These are phyloP conservation scores for Candida labiduridarum DNA, from an alignment of 1,139 yeast species.

Conservation along the genomic window DNA sequence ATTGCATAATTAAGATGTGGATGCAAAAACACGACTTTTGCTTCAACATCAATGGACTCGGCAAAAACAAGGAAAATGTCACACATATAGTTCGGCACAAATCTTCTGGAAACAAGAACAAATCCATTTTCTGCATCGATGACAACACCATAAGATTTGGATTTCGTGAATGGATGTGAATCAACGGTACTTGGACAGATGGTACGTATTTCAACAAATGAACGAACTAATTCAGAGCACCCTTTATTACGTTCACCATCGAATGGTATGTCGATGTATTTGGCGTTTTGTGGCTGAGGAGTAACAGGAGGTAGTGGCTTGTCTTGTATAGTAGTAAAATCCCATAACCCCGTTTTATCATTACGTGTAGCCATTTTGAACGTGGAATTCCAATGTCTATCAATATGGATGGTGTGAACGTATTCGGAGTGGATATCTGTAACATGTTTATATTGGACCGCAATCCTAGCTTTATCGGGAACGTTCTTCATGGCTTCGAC, in stretches of 20 bases:
- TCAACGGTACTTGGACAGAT: conserved; percentile 72
- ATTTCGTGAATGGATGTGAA: conserved; percentile 65
- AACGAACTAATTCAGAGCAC: conserved; percentile 52
- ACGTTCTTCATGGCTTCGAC: conserved; percentile 75
- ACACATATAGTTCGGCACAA: conserved; percentile 83
- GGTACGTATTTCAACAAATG: conserved; percentile 70
- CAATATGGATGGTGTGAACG: conserved; percentile 66
- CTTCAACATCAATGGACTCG: conserved; percentile 82
- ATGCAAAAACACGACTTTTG: conserved; percentile 78
- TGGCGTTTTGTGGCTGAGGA: conserved; percentile 59
- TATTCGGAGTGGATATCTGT: conserved; percentile 78
- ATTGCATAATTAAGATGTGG: conserved; percentile 89
- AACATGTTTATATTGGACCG: conserved; percentile 75
- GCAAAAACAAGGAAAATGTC: conserved; percentile 82
- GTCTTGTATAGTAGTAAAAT: conserved; percentile 68
- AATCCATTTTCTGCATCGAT: conserved; percentile 80
- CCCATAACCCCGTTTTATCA: conserved; percentile 87
- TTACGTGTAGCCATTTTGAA: conserved; percentile 77
- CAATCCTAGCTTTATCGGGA: conserved; percentile 76
- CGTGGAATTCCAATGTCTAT: conserved; percentile 82
- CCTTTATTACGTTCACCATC: conserved; percentile 48
- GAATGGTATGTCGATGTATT: conserved; percentile 69
- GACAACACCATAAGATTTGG: conserved; percentile 75
- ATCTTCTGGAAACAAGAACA: conserved; percentile 74
- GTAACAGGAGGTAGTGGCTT: conserved; percentile 56